Conservation (phyloP, 306 rosid genomes). For the Vigna unguiculata region DNA sequence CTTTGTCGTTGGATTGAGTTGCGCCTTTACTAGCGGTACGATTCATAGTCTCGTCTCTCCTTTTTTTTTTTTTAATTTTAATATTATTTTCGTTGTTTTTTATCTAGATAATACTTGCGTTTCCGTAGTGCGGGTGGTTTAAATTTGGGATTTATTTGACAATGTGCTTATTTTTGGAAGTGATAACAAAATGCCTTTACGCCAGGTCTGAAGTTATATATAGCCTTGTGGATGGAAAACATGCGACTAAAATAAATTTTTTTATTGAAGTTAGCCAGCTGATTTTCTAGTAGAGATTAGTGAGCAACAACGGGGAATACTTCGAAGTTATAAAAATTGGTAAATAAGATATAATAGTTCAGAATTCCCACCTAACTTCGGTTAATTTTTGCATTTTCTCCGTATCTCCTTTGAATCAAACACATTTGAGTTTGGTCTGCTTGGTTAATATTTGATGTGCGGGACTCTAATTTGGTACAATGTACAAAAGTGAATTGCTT, state of each 20-base stretch:
- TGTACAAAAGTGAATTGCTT: background rate
- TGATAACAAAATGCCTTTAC: no score
- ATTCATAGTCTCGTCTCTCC: background rate
- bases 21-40: constrained; percentile 88
- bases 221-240: no score
- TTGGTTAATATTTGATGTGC: background rate
- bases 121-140: background rate
- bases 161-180: background rate
- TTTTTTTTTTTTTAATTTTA: background rate
- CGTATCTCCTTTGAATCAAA: background rate
- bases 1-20: constrained; percentile 79
- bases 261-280: no score
- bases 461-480: constrained; percentile 2
- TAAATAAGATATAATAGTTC: background rate
- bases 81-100: background rate
- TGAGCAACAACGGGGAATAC: no score
- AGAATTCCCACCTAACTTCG: background rate
- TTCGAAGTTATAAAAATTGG: no score
- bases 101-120: background rate
- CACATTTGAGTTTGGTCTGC: background rate
- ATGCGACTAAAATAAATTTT: no score
- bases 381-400: background rate
- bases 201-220: no score
- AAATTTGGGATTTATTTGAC: background rate
- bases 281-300: no score